These are phyloP conservation scores for Allium fistulosum DNA, from an alignment of 106 monocot genomes.

Conservation along the genomic window DNA sequence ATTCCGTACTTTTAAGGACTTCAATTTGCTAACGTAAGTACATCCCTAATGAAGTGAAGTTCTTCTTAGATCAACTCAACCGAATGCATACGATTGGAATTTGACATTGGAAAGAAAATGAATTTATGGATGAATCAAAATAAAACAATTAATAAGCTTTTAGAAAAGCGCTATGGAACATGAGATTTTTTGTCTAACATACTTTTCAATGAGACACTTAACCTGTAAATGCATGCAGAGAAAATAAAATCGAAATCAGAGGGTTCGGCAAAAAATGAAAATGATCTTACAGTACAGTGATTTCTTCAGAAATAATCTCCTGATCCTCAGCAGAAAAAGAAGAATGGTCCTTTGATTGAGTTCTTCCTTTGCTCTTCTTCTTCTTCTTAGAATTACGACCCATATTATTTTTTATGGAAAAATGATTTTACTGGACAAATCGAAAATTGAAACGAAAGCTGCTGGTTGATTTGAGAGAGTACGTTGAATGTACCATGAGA, in stretches of 20 bases:
- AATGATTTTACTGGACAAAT: neutral
- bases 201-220: neutral
- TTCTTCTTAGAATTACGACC: slow-evolving; percentile 76
- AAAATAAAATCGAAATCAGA: neutral
- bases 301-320: slow-evolving; percentile 61
- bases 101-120: neutral
- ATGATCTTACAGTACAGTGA: slow-evolving; percentile 61
- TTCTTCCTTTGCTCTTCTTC: slow-evolving; percentile 35
- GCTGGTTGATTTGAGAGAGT: neutral
- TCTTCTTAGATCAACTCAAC: no score
- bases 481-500: neutral
- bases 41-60: no score
- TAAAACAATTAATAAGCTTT: neutral
- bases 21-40: no score
- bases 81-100: neutral
- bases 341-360: slow-evolving; percentile 42
- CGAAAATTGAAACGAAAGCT: neutral
- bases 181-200: neutral
- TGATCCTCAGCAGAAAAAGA: slow-evolving; percentile 37
- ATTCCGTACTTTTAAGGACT: no score
- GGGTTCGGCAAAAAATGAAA: neutral
- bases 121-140: neutral
- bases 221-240: neutral
- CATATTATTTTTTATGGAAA: slow-evolving; percentile 15
- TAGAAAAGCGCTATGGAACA: neutral